A percentile compares a stretch with the other conserved stretches of the same genome.
phyloP scores from a whole-genome alignment of 495 filamentous ascomycete genomes.

The Cudoniella acicularis region DNA sequence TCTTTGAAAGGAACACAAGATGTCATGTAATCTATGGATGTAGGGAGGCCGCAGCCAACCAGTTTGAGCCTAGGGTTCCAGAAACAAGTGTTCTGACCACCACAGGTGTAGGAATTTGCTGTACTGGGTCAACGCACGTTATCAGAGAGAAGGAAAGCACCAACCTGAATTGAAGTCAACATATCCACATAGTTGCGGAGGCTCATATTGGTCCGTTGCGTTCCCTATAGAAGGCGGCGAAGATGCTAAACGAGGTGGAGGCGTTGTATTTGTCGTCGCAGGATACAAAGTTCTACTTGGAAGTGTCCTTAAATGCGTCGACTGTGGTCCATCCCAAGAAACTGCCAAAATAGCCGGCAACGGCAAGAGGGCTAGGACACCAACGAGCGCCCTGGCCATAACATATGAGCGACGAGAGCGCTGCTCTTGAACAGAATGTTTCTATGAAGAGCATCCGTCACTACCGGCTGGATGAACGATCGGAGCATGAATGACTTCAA shows the following conservation, averaged over 20 bases:
- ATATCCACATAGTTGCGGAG: constrained; percentile 4
- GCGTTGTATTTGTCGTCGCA: background rate
- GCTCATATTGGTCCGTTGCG: background rate
- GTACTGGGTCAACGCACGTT: background rate
- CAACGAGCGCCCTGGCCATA: background rate
- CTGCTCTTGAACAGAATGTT: no score
- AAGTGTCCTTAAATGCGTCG: background rate
- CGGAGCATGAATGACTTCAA: background rate
- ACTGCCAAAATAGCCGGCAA: background rate
- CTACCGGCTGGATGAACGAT: background rate
- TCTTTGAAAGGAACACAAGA: constrained; percentile 6
- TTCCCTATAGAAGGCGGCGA: background rate
- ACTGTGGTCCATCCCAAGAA: background rate
- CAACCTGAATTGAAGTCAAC: constrained; percentile 1
- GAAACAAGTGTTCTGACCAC: constrained; percentile 6
- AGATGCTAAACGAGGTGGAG: background rate
- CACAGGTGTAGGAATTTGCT: constrained; percentile 14
- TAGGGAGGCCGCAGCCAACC: constrained; percentile 5
- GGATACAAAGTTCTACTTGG: background rate
- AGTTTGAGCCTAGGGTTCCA: constrained; percentile 10
- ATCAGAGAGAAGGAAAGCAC: background rate
- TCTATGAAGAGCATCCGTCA: no score
- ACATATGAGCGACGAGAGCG: background rate
- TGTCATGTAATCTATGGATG: constrained; percentile 7
- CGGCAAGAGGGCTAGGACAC: background rate